Percentiles rank a stretch among this genome's conserved stretches.
Evolutionary conservation across 208 protist species (phyloP).

Genomic region (Giardia muris): DNA sequence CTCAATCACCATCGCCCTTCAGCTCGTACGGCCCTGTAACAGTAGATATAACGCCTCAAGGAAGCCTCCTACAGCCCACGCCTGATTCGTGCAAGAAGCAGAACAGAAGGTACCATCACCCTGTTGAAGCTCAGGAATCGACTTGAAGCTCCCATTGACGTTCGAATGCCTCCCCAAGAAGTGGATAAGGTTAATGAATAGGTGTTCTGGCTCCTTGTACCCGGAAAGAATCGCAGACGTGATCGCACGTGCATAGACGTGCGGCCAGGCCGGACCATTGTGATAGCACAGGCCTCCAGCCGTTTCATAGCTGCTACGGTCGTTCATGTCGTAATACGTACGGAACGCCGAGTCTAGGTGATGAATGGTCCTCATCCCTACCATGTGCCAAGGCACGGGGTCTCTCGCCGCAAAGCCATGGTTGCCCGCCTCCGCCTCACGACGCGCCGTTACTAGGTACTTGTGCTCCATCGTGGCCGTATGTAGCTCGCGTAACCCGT

Average conservation of each 20-base stretch:
- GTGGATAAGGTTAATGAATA: neutral
- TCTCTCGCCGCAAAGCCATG: neutral
- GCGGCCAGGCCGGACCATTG: conserved; percentile 50
- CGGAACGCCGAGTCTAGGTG: conserved; percentile 46
- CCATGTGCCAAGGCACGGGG: neutral
- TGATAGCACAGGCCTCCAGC: conserved; percentile 57
- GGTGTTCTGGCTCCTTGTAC: neutral
- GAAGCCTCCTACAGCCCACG: conserved; percentile 30
- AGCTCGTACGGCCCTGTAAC: too few relatives aligned
- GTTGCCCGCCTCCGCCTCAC: conserved; percentile 33
- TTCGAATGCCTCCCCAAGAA: neutral
- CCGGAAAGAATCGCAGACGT: neutral
- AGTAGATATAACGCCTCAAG: neutral
- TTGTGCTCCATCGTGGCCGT: neutral
- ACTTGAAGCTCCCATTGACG: neutral
- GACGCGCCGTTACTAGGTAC: neutral
- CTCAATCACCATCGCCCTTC: too few relatives aligned
- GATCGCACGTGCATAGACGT: neutral
- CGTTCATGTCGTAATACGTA: conserved; percentile 49
- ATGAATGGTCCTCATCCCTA: conserved; percentile 55
- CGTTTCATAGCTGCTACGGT: conserved; percentile 40
- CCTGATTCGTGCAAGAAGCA: conserved; percentile 33
- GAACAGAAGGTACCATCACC: conserved; percentile 29
- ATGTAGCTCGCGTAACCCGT: neutral
- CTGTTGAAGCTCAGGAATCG: conserved; percentile 36